Evolutionary conservation across 768 basidiomycete species (phyloP).

Genomic region (Leccinellum luteum): DNA sequence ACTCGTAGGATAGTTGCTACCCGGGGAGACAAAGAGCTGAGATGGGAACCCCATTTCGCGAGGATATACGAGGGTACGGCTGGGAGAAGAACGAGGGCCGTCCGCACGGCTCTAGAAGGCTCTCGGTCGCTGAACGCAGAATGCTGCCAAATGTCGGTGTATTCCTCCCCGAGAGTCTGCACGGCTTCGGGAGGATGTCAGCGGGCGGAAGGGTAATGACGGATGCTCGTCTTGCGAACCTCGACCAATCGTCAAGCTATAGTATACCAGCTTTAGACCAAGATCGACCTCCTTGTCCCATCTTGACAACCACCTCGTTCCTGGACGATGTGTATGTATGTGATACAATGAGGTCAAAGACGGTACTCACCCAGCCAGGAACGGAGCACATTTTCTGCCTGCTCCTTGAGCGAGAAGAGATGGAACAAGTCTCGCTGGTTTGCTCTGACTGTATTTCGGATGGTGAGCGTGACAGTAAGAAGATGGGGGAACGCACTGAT

Average conservation of each 20-base stretch:
- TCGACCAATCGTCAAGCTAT: slow-evolving; percentile 70
- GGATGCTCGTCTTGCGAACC: slow-evolving; percentile 42
- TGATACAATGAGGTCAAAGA: background rate
- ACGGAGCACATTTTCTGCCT: slow-evolving; percentile 69
- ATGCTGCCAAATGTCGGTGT: slow-evolving; percentile 81
- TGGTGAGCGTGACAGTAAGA: slow-evolving; percentile 4
- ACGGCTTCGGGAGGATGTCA: slow-evolving; percentile 44
- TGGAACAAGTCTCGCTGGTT: slow-evolving; percentile 83
- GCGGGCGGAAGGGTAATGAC: background rate
- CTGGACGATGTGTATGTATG: slow-evolving; percentile 37
- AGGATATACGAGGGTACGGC: slow-evolving; percentile 63
- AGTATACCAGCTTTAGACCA: slow-evolving; percentile 64
- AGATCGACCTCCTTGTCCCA: slow-evolving; percentile 84
- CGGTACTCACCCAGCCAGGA: slow-evolving; percentile 66
- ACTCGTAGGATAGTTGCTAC: slow-evolving; percentile 31
- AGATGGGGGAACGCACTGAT: slow-evolving; percentile 58
- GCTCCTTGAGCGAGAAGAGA: slow-evolving; percentile 69
- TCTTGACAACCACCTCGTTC: slow-evolving; percentile 73
- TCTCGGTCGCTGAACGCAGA: slow-evolving; percentile 39
- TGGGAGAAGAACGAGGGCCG: slow-evolving; percentile 61
- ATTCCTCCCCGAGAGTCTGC: slow-evolving; percentile 90
- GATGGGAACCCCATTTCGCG: slow-evolving; percentile 44
- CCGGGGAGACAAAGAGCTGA: slow-evolving; percentile 34
- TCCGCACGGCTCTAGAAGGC: slow-evolving; percentile 46
- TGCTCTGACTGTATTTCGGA: slow-evolving; percentile 60